Base-by-base conservation (phyloP, 73 alveolate species). In the Paraurostyla sp. region DNA sequence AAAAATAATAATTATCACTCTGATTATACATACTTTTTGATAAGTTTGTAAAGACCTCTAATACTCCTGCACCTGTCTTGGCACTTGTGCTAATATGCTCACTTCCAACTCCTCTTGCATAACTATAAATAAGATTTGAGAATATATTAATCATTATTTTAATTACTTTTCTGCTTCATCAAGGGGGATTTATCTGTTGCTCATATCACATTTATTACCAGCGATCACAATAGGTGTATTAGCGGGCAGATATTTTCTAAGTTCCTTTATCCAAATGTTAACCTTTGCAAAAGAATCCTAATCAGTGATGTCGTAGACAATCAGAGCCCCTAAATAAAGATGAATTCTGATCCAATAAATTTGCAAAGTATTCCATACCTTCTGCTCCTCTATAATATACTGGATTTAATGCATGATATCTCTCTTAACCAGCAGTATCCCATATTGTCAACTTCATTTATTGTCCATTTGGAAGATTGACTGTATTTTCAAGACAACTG, bases 341-440 rank as follows among this genome's bases (percentile, higher is more conserved):
- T 7, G 3, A 62, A 7, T 23, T 3, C 18, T 62, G 3, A 15
- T 13, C 7, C 51, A 35, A 15, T 62, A 25, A 56, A 56, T 56
- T 16, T 56, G 9, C 40, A 62, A 23, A 11, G n/a, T 23, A 36
- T 4, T 6, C 20, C 87, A 30, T 57, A 81, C 91, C 92, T 29
- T 88, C 83, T 6, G 98, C 98, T 48, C 96, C 96, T 63, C 96
- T 38, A 76, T 95, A 96, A 62, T 93, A 96, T 35, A 92, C 95
- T 0, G 97, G 91, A 16, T 92, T 81, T 42, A 96, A 80, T 7
- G 98, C 97, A 71, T 96, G 96, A 76, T 89, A 96, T 56, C 88
- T 85, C 92, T 96, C 99, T 76, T 96, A 93, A 15, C 98, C 99
- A 3, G 98, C 99, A 25, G 99, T 96, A 87, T 96, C 99, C 97